These are phyloP conservation scores for Claviceps sorghi DNA, from an alignment of 2,329 filamentous ascomycete genomes.

Conservation along the genomic window DNA sequence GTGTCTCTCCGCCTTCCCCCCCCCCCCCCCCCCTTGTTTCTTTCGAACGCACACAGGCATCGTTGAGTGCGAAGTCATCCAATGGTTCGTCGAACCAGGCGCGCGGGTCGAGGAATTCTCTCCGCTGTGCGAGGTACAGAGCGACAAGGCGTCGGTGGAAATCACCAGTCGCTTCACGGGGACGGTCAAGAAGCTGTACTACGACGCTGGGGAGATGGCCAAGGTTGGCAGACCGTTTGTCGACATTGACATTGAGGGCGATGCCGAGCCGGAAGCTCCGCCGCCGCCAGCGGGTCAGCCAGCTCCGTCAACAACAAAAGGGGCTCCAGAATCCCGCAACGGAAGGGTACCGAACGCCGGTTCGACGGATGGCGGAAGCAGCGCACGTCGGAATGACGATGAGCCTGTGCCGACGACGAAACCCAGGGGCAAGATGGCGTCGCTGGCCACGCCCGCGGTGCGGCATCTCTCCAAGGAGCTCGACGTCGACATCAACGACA, in stretches of 20 bases:
- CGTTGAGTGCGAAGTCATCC: slow-evolving; percentile 95
- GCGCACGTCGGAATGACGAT: slow-evolving; percentile 1
- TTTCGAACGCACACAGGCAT: slow-evolving; percentile 47
- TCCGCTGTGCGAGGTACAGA: slow-evolving; percentile 94
- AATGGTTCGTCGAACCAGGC: slow-evolving; percentile 97
- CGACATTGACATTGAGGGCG: slow-evolving; percentile 83
- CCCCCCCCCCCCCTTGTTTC: too few species aligned
- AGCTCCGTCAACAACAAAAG: too few species aligned
- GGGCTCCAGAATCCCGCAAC: not conserved
- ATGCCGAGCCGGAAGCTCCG: slow-evolving; percentile 34
- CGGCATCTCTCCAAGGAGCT: slow-evolving; percentile 73
- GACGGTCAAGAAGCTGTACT: slow-evolving; percentile 90
- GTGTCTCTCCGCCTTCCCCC: too few species aligned
- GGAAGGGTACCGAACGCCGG: not conserved
- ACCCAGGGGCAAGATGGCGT: slow-evolving; percentile 48
- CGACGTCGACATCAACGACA: slow-evolving; percentile 60
- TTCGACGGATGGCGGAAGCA: not conserved
- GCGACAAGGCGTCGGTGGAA: slow-evolving; percentile 81
- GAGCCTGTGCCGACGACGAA: slow-evolving; percentile 10
- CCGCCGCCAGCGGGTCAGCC: too few species aligned
- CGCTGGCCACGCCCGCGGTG: slow-evolving; percentile 81
- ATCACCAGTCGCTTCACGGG: slow-evolving; percentile 94
- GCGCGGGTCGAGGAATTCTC: slow-evolving; percentile 96
- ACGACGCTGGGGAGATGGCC: slow-evolving; percentile 91
- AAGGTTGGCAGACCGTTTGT: slow-evolving; percentile 88